Base-by-base conservation (phyloP, 805 yeast genomes). In the Torulaspora indica region DNA sequence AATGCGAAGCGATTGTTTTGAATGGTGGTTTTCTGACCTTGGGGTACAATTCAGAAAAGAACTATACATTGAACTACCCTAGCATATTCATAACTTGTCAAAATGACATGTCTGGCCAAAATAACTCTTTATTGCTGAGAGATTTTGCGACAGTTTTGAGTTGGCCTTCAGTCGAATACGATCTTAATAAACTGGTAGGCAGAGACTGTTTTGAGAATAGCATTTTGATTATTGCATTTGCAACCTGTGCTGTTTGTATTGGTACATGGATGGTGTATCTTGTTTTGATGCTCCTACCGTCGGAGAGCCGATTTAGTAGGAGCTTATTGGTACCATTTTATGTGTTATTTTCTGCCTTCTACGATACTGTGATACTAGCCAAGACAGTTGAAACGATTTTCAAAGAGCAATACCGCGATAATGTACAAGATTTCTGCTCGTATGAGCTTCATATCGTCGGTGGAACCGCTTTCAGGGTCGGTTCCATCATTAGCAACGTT, bases 261-360 rank as follows among this genome's bases (percentile, higher is more conserved):
- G 73, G 82, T 12, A 70, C 81, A 22, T 86, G 95, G 95, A 78
- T 85, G 78, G 67, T 86, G 20, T 64, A 82, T 40, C 48, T 83
- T 13, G 63, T 84, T 27, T 67, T 83, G 34, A 56, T 76, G 15
- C 58, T 85, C 25, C 73, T 63, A 35, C 61, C 63, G 78, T 15
- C 77, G 75, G 55, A 52, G 14, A 56, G 54, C 35, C 60, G 51
- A 31, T 77, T 77, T 51, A 67, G 76, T 20, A 76, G 82, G 43
- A 88, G 90, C 3, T 58, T 69, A 32, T 61, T 79, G 35, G 73
- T 85, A 29, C 76, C 75, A 31, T 24, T 80, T 8, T 78, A 85
- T 4, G 77, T 83, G n/a, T 52, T 80, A 15, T 67, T 78, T 42
- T 74, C 73, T 45, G 77, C 87, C 10, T 63, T 76, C 1, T 69